A percentile compares a stretch with the other conserved stretches of the same genome.
These are phyloP conservation scores for Zygoascus ofunaensis DNA, from an alignment of 805 yeast species.

Conservation along the genomic window DNA sequence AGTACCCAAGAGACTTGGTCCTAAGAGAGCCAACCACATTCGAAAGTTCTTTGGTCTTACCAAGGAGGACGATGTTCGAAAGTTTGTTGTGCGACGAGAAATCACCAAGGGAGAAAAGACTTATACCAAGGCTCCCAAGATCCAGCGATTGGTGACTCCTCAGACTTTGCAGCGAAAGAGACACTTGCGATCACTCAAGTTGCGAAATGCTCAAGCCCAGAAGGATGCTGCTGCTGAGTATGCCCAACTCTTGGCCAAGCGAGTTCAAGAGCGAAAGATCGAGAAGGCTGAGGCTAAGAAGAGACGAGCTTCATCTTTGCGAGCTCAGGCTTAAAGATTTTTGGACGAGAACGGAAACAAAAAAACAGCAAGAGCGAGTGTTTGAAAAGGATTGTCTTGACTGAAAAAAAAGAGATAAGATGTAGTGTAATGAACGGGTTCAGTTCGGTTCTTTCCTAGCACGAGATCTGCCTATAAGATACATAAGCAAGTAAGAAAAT, in stretches of 20 bases:
- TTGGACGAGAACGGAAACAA: neutral
- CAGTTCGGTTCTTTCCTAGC: neutral
- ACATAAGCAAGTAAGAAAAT: neutral
- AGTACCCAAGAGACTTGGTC: slow-evolving; percentile 98
- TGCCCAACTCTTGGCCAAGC: slow-evolving; percentile 96
- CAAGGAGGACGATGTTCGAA: slow-evolving; percentile 86
- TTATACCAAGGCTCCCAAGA: slow-evolving; percentile 99
- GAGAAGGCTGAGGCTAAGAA: slow-evolving; percentile 97
- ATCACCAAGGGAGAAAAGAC: slow-evolving; percentile 96
- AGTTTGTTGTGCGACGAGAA: slow-evolving; percentile 96
- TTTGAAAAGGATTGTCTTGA: no score
- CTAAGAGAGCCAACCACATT: slow-evolving; percentile 99
- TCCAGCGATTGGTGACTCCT: slow-evolving; percentile 99
- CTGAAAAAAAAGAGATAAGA: neutral
- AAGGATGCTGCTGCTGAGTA: slow-evolving; percentile 99
- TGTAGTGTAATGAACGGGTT: no score
- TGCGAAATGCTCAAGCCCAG: slow-evolving; percentile 95
- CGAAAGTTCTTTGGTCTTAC: slow-evolving; percentile 98
- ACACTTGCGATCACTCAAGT: slow-evolving; percentile 86
- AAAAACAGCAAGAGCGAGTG: slow-evolving; percentile 3
- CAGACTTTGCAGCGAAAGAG: slow-evolving; percentile 99
- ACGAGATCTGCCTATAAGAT: neutral
- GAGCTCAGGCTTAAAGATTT: slow-evolving; percentile 7
- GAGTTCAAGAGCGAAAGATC: slow-evolving; percentile 97
- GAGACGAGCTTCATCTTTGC: slow-evolving; percentile 85